phyloP scores from a whole-genome alignment of 768 basidiomycete species.

The Boletus bicolor region DNA sequence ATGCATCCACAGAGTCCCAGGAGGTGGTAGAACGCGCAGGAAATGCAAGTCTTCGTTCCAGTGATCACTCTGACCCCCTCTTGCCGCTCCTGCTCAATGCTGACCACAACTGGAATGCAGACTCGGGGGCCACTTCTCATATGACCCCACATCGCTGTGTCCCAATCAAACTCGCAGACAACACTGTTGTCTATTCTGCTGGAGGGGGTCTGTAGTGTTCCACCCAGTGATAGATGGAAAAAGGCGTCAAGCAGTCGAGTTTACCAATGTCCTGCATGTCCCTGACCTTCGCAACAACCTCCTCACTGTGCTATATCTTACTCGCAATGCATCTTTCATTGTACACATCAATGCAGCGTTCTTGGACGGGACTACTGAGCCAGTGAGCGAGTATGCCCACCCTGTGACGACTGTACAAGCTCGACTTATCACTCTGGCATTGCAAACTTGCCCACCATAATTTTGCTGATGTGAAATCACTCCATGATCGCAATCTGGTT shows the following conservation, averaged over 20 bases:
- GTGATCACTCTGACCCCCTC: too few relatives aligned
- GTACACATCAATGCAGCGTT: conserved; percentile 17
- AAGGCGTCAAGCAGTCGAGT: conserved; percentile 6
- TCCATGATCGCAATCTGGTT: neutral
- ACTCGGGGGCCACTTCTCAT: neutral
- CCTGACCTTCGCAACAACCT: conserved; percentile 14
- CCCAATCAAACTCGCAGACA: neutral
- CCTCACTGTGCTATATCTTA: conserved; percentile 16
- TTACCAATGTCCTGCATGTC: conserved; percentile 20
- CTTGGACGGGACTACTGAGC: conserved; percentile 16
- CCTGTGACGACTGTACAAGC: conserved; percentile 3
- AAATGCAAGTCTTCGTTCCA: too few relatives aligned
- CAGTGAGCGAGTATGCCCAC: neutral
- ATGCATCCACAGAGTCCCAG: too few relatives aligned
- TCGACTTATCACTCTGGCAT: conserved; percentile 17
- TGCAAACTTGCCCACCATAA: too few relatives aligned
- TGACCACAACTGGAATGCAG: too few relatives aligned
- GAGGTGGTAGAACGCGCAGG: too few relatives aligned
- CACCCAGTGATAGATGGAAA: neutral
- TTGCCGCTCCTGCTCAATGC: too few relatives aligned
- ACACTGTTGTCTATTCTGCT: too few relatives aligned
- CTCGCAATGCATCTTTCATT: neutral
- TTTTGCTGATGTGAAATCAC: too few relatives aligned
- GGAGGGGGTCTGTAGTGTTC: too few relatives aligned
- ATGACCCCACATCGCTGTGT: neutral